phyloP scores from a whole-genome alignment of 2,329 filamentous ascomycete species.

The Aspergillus clavatus region DNA sequence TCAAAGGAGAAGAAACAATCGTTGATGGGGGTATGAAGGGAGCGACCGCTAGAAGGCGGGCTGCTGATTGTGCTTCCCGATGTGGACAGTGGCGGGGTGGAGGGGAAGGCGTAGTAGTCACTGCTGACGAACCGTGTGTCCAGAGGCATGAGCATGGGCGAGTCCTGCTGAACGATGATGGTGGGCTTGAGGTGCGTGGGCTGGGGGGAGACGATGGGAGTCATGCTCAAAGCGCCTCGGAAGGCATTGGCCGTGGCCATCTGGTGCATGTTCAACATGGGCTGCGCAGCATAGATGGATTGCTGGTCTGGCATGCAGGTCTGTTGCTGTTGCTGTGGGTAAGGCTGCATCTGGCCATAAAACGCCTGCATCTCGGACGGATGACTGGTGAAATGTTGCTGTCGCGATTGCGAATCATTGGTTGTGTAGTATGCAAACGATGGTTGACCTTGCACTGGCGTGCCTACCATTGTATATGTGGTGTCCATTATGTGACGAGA shows the following conservation, averaged over 20 bases:
- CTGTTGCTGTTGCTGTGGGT: constrained; percentile 16
- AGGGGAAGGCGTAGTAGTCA: constrained; percentile 67
- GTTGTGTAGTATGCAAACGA: constrained; percentile 85
- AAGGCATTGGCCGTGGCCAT: constrained; percentile 41
- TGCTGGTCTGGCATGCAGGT: constrained; percentile 29
- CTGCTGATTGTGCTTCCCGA: constrained; percentile 82
- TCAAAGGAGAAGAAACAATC: constrained; percentile 71
- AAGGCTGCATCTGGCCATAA: constrained; percentile 37
- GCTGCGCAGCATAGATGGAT: constrained; percentile 36
- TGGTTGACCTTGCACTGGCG: constrained; percentile 61
- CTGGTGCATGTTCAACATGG: constrained; percentile 43
- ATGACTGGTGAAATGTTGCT: constrained; percentile 70
- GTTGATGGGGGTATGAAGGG: constrained; percentile 78
- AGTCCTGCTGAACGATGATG: constrained; percentile 59
- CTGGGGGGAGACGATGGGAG: constrained; percentile 70
- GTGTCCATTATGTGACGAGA: constrained; percentile 57
- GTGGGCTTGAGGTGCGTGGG: constrained; percentile 70
- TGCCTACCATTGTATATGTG: constrained; percentile 50
- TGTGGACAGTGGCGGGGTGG: constrained; percentile 81
- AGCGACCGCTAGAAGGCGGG: constrained; percentile 68
- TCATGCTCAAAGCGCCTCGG: constrained; percentile 45
- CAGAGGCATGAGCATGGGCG: constrained; percentile 55
- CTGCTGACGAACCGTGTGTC: constrained; percentile 67
- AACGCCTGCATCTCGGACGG: constrained; percentile 49
- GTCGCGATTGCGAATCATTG: constrained; percentile 66